phyloP scores from a whole-genome alignment of 306 rosid genomes.

The Sesbania bispinosa region DNA sequence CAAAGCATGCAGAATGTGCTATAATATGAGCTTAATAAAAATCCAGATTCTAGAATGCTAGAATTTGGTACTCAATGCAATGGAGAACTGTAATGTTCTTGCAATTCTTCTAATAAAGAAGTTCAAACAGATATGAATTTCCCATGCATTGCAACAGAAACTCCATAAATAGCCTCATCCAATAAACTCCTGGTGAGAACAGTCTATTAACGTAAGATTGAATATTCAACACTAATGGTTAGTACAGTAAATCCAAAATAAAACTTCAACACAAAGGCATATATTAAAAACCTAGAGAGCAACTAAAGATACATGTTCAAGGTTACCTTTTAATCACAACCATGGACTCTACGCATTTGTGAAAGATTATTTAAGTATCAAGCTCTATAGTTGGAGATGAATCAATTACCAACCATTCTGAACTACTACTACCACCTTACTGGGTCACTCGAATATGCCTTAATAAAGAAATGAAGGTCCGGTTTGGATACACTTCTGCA shows the following conservation, averaged over 20 bases:
- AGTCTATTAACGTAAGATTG: too few relatives aligned
- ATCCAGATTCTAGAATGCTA: background rate
- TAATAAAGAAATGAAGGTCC: conserved; percentile 3
- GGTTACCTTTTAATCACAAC: background rate
- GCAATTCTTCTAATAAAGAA: background rate
- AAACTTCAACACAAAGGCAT: background rate
- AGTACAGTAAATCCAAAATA: background rate
- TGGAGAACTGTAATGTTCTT: conserved; percentile 11
- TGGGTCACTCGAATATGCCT: background rate
- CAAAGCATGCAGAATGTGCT: background rate
- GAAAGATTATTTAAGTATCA: conserved; percentile 9
- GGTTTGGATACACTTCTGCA: too few relatives aligned
- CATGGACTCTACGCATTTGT: background rate
- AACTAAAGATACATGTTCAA: background rate
- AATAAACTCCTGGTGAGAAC: background rate
- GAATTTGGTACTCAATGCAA: background rate
- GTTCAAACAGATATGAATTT: background rate
- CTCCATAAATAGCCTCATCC: background rate
- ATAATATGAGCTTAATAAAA: background rate
- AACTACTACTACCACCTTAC: background rate
- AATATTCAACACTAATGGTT: background rate
- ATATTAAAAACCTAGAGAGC: conserved; percentile 11
- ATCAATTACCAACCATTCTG: background rate
- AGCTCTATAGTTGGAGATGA: background rate
- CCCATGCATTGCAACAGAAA: background rate